These are phyloP conservation scores for Penicillium sp. DNA, from an alignment of 2,329 filamentous ascomycete genomes.

Conservation along the genomic window DNA sequence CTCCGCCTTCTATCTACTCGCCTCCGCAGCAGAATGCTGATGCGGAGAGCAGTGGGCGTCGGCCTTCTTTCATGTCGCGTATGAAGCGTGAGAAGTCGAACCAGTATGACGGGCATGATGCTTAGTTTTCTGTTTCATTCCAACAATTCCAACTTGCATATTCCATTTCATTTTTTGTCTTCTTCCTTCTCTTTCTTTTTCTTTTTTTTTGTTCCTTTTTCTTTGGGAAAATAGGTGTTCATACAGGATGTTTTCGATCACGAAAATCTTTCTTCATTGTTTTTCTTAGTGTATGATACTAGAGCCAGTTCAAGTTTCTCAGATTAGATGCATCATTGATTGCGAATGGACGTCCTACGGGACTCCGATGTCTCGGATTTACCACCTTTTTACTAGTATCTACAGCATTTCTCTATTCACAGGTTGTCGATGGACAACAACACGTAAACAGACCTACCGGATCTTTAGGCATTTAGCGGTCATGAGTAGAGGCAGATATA, in stretches of 20 bases:
- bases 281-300: slow-evolving; percentile 1
- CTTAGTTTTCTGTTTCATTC: not conserved
- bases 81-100: slow-evolving; percentile 10
- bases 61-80: slow-evolving; percentile 10
- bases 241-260: not conserved
- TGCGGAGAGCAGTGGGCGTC: not conserved
- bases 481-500: not conserved
- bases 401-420: too few species aligned
- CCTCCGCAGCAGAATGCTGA: slow-evolving; percentile 49
- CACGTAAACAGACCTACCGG: too few species aligned
- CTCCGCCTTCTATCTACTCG: slow-evolving; percentile 69
- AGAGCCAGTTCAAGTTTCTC: not conserved
- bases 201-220: not conserved
- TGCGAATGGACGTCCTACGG: not conserved
- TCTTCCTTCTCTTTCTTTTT: not conserved
- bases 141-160: not conserved
- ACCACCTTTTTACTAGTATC: not conserved
- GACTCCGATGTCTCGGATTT: not conserved
- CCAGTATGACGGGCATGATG: slow-evolving; percentile 5
- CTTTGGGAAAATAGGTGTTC: not conserved
- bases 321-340: not conserved
- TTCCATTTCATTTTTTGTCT: not conserved
- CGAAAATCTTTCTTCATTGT: not conserved
- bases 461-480: not conserved
- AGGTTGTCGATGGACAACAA: too few species aligned